Base-by-base conservation (phyloP, 164 flowering plant species). In the Akebia trifoliata region DNA sequence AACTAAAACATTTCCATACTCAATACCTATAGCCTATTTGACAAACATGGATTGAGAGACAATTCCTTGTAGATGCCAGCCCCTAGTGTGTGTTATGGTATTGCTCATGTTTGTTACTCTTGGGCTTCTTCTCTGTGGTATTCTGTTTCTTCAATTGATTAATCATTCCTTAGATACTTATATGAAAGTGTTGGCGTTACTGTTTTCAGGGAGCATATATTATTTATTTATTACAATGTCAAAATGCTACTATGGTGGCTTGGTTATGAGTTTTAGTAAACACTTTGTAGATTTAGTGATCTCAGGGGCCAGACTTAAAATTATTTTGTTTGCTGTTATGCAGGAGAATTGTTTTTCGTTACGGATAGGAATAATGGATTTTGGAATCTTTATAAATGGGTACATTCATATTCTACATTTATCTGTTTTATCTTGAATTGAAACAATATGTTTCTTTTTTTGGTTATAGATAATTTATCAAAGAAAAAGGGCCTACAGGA, bases 381-480 rank as follows among this genome's bases (percentile, higher is more conserved):
- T 62, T 93, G 97, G 97, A 93, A 93, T 74, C 65, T 93, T 38
- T 72, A 84, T 64, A 93, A 79, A 81, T 93, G 99, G 99, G 97
- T 90, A 77, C 68, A 6, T 63, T 29, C 18, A 6, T 15, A 10
- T 46, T 39, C 58, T 29, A 4, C 47, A 26, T 22, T 12, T 17
- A 4, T 15, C 5, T 26, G 26, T 14, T 36, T 18, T 17, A 28
- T 17, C 28, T 46, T 12, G 25, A 21, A 57, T 17, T 38, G n/a
- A n/a, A n/a, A n/a, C n/a, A n/a, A n/a, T n/a, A n/a, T n/a, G n/a
- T n/a, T n/a, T n/a, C n/a, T n/a, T n/a, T n/a, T n/a, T n/a, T n/a
- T n/a, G n/a, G n/a, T n/a, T n/a, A n/a, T n/a, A n/a, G n/a, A n/a
- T n/a, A n/a, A n/a, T n/a, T n/a, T n/a, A n/a, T n/a, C n/a, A n/a